Base-by-base conservation (phyloP, 176 grass and related monocot species). In the Olyra latifolia region DNA sequence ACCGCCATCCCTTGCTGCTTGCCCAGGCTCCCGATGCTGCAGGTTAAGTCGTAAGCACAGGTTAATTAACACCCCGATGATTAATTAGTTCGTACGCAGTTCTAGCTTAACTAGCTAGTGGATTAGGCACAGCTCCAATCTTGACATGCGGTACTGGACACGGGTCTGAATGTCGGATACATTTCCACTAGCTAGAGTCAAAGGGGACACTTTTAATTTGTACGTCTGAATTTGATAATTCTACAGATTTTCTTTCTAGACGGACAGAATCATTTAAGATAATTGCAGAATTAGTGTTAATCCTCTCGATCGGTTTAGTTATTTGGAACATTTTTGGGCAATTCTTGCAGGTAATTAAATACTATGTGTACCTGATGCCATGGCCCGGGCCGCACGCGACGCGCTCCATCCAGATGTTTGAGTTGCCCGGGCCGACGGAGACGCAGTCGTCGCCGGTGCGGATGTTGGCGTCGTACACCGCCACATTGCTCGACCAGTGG, bases 361-460 rank as follows among this genome's bases (percentile, higher is more conserved):
- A n/a, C n/a, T n/a, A n/a, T n/a, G n/a, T n/a, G n/a, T 47, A 95
- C 95, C 95, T 98, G 53, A 98, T 98, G 53, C 96, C 96, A 29
- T 98, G 96, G 3, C 96, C 96, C 1, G 96, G 96, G 17, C 96
- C 96, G 72, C 96, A 98, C 9, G 75, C 28, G 61, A 98, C 92
- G 14, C 82, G 65, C 81, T 98, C 96, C 73, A 95, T 94, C 96
- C 92, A 98, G 42, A 98, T 77, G 80, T 98, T 62, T 1, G 89
- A 84, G 52, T 87, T 93, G 40, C 90, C 92, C 0, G 96, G 96
- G 0, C 96, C 96, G 73, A 98, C 20, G 15, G 96, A 98, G n/a
- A 98, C 59, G 92, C 92, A 98, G 89, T 93, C 96, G 48, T 98
- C 96, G 39, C 96, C 96, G 47, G 92, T 98, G 78, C 82, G 77